Conservation (phyloP, 495 filamentous ascomycete genomes). For the Pyrenopolyporus hunteri region DNA sequence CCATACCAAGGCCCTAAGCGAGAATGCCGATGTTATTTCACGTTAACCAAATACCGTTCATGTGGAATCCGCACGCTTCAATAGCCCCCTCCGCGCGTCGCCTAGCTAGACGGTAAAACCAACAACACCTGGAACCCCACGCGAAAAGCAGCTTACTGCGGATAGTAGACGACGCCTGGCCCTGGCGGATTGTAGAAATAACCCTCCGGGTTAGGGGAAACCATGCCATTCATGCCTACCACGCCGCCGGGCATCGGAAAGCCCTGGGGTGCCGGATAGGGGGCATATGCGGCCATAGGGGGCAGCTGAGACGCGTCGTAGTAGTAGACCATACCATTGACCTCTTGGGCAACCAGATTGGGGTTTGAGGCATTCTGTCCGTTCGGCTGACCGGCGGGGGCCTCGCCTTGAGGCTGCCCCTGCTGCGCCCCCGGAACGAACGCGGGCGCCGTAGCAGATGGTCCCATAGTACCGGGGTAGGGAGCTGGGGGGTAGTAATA, state of each 20-base stretch:
- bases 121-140: background rate
- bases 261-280: conserved; percentile 57
- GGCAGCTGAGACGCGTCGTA: conserved; percentile 78
- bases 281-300: conserved; percentile 56
- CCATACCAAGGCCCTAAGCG: conserved; percentile 9
- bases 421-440: conserved; percentile 64
- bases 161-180: conserved; percentile 70
- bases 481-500: conserved; percentile 62
- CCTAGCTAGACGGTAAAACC: conserved; percentile 5
- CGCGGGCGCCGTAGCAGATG: conserved; percentile 59
- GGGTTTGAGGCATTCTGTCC: conserved; percentile 52
- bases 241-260: conserved; percentile 62
- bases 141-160: conserved; percentile 51
- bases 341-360: conserved; percentile 86
- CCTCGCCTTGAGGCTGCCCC: conserved; percentile 55
- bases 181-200: conserved; percentile 76
- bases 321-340: conserved; percentile 95
- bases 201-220: conserved; percentile 69
- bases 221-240: conserved; percentile 80
- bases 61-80: background rate
- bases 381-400: conserved; percentile 50
- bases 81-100: background rate
- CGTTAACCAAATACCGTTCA: conserved; percentile 6
- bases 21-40: conserved; percentile 5
- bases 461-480: conserved; percentile 61